These are phyloP conservation scores for Pleurotus eryngii DNA, from an alignment of 768 basidiomycete species.

Conservation along the genomic window DNA sequence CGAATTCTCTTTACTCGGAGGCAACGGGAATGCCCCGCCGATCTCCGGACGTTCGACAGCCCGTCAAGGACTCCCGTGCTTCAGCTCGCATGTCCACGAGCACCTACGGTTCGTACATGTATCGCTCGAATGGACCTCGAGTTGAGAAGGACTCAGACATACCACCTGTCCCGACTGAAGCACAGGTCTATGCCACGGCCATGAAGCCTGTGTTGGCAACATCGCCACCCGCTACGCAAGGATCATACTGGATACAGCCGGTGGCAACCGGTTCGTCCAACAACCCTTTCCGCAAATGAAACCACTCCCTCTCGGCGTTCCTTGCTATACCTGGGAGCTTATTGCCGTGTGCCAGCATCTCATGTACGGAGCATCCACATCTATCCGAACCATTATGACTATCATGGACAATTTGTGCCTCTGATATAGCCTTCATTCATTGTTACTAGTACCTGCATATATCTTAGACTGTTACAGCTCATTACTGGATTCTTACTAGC, in stretches of 20 bases:
- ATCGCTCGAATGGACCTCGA: background rate
- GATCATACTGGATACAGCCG: constrained; percentile 40
- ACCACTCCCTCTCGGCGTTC: background rate
- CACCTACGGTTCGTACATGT: constrained; percentile 34
- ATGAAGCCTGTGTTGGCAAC: constrained; percentile 32
- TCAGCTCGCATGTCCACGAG: constrained; percentile 46
- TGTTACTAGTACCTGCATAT: background rate
- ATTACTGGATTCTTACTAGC: background rate
- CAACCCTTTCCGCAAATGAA: constrained; percentile 53
- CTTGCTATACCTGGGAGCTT: background rate
- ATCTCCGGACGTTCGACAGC: constrained; percentile 72
- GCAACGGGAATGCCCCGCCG: constrained; percentile 59
- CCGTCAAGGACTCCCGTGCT: constrained; percentile 43
- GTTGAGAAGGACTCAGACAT: constrained; percentile 13
- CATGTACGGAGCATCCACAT: constrained; percentile 8
- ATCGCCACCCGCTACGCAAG: constrained; percentile 25
- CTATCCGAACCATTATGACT: constrained; percentile 6
- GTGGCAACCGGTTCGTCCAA: constrained; percentile 41
- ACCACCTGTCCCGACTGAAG: constrained; percentile 43
- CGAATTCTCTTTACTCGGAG: constrained; percentile 64
- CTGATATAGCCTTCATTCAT: constrained; percentile 2
- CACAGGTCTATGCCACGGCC: constrained; percentile 55
- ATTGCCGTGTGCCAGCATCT: background rate
- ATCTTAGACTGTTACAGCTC: constrained; percentile 7
- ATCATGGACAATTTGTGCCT: constrained; percentile 4